A percentile compares a stretch with the other conserved stretches of the same genome.
These are phyloP conservation scores for Achaetomiella virescens DNA, from an alignment of 495 filamentous ascomycete species.

Conservation along the genomic window DNA sequence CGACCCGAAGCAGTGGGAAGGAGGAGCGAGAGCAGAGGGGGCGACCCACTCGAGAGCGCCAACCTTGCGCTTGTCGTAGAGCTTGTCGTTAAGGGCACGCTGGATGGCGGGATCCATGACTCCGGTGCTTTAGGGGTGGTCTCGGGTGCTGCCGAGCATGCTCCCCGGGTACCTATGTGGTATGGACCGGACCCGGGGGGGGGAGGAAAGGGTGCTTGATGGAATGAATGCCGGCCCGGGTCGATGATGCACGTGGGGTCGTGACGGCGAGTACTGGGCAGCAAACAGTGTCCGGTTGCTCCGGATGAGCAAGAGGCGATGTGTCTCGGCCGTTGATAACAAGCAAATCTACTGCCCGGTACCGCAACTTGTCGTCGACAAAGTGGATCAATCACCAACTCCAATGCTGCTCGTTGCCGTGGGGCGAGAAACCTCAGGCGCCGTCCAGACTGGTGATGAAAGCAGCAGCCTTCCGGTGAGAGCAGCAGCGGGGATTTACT, in stretches of 20 bases:
- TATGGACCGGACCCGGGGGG: no score
- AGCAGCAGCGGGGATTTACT: not conserved
- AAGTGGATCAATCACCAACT: no score
- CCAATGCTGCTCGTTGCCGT: not conserved
- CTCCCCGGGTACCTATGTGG: not conserved
- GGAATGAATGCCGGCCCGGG: not conserved
- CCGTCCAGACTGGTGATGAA: no score
- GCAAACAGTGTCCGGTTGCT: no score
- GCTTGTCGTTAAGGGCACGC: constrained; percentile 90
- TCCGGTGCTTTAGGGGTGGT: constrained; percentile 11
- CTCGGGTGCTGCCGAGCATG: constrained; percentile 1
- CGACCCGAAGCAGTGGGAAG: not conserved
- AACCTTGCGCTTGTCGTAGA: constrained; percentile 95
- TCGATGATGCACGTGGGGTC: not conserved
- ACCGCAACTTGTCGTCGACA: no score
- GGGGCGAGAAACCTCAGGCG: not conserved
- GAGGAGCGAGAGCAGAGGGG: not conserved
- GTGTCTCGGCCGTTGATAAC: no score
- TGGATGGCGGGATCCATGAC: constrained; percentile 84
- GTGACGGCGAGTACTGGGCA: no score
- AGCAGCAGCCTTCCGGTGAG: no score
- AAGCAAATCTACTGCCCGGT: no score
- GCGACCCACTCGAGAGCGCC: constrained; percentile 87
- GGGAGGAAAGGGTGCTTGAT: not conserved
- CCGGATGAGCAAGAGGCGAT: no score